Percentiles rank a stretch among this genome's conserved stretches.
Conservation (phyloP, 306 rosid genomes). For the Ochetophila trinervis region DNA sequence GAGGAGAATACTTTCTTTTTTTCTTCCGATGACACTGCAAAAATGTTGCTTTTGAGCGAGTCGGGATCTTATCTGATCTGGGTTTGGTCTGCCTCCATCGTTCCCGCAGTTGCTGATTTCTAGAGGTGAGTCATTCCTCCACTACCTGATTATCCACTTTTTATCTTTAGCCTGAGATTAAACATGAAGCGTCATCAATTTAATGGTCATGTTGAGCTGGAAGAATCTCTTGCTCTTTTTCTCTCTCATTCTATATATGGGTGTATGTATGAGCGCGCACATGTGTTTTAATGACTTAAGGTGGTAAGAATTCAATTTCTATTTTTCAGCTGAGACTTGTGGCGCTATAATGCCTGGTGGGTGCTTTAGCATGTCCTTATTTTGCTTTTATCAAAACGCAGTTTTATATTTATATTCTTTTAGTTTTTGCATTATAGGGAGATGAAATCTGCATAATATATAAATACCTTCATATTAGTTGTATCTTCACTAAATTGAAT, state of each 20-base stretch:
- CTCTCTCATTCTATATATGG: neutral
- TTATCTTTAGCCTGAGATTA: slow-evolving; percentile 17
- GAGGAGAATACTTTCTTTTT: neutral
- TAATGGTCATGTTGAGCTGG: slow-evolving; percentile 34
- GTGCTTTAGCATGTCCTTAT: neutral
- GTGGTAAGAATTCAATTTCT: neutral
- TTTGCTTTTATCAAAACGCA: neutral
- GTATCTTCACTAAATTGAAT: neutral
- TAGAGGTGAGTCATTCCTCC: slow-evolving; percentile 53
- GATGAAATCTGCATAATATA: neutral
- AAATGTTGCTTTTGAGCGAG: slow-evolving; percentile 41
- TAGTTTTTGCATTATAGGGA: neutral
- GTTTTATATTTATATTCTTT: too few relatives aligned
- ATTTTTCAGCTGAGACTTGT: slow-evolving; percentile 15
- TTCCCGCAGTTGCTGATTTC: slow-evolving; percentile 34
- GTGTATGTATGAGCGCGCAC: neutral
- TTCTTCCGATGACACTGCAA: slow-evolving; percentile 28
- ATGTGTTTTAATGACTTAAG: neutral
- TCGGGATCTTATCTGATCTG: slow-evolving; percentile 48
- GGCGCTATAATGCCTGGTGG: slow-evolving; percentile 31
- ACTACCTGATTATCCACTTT: slow-evolving; percentile 29
- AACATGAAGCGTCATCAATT: slow-evolving; percentile 18
- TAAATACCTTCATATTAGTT: neutral
- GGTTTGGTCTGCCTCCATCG: slow-evolving; percentile 36
- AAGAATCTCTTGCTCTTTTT: slow-evolving; percentile 27